Evolutionary conservation across 805 yeast species (phyloP).

Genomic region (Lipomyces starkeyi): DNA sequence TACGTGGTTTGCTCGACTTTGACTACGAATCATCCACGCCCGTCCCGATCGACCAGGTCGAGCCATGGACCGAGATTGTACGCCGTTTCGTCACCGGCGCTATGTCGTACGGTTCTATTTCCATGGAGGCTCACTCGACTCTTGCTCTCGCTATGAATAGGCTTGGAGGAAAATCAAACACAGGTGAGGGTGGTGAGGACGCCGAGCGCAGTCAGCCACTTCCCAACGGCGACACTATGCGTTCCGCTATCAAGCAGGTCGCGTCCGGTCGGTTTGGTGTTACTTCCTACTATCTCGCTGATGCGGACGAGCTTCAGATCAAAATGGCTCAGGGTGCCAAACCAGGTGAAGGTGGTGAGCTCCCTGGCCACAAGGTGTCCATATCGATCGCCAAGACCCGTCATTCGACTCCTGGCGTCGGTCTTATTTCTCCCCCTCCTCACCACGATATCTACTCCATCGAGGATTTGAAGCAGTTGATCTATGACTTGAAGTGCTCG

Average conservation of each 20-base stretch:
- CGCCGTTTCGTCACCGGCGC: conserved; percentile 99
- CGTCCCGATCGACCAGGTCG: conserved; percentile 96
- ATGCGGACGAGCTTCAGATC: conserved; percentile 96
- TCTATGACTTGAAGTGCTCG: conserved; percentile 94
- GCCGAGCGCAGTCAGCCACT: conserved; percentile 81
- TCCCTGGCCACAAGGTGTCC: conserved; percentile 92
- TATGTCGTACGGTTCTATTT: conserved; percentile 98
- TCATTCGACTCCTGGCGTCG: conserved; percentile 96
- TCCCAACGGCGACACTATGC: conserved; percentile 94
- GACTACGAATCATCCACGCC: conserved; percentile 73
- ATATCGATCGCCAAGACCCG: conserved; percentile 89
- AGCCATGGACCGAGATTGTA: conserved; percentile 99
- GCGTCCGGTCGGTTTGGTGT: conserved; percentile 99
- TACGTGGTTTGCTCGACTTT: conserved; percentile 91
- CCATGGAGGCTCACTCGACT: conserved; percentile 98
- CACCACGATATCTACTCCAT: conserved; percentile 98
- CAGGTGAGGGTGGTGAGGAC: conserved; percentile 99
- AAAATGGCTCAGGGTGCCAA: conserved; percentile 99
- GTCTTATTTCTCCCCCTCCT: conserved; percentile 97
- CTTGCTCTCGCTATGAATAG: conserved; percentile 98
- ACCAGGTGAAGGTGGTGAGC: conserved; percentile 99
- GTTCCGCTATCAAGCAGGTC: conserved; percentile 97
- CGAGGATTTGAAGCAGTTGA: conserved; percentile 95
- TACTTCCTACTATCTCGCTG: conserved; percentile 89
- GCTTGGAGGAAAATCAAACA: conserved; percentile 95